Conservation (phyloP, 495 filamentous ascomycete species). For the Penicillium atrosanguineum region DNA sequence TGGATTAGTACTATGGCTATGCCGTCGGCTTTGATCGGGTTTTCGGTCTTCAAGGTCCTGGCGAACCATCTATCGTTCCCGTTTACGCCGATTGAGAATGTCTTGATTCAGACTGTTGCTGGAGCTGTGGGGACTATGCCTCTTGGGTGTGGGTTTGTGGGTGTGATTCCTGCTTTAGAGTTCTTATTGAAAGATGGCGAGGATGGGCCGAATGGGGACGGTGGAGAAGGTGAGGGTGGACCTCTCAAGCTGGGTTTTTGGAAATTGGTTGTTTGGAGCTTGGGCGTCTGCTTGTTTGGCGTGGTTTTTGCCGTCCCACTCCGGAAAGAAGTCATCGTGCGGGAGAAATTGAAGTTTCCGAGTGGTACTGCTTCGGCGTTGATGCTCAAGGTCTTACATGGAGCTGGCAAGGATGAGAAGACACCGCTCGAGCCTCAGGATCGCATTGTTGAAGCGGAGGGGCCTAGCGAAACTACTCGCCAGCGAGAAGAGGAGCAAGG, state of each 20-base stretch:
- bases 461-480: conserved; percentile 10
- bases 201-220: conserved; percentile 47
- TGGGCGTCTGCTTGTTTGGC: conserved; percentile 92
- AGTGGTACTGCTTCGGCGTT: conserved; percentile 93
- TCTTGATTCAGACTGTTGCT: conserved; percentile 94
- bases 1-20: conserved; percentile 87
- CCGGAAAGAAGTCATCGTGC: conserved; percentile 83
- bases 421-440: conserved; percentile 7
- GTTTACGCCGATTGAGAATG: conserved; percentile 95
- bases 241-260: conserved; percentile 68
- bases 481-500: conserved; percentile 18
- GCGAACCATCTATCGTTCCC: conserved; percentile 67
- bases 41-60: conserved; percentile 86
- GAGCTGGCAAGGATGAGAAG: conserved; percentile 42
- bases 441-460: conserved; percentile 11
- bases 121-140: conserved; percentile 97
- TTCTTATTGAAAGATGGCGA: conserved; percentile 75
- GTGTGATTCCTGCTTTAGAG: conserved; percentile 87
- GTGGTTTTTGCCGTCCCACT: conserved; percentile 93
- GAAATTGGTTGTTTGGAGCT: conserved; percentile 81
- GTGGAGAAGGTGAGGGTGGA: conserved; percentile 61
- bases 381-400: conserved; percentile 86
- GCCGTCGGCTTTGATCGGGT: conserved; percentile 94
- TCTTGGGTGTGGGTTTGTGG: conserved; percentile 92
- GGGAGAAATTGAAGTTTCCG: conserved; percentile 90